Conservation (phyloP, 176 grass and related monocot species). For the Saccharum spontaneum region DNA sequence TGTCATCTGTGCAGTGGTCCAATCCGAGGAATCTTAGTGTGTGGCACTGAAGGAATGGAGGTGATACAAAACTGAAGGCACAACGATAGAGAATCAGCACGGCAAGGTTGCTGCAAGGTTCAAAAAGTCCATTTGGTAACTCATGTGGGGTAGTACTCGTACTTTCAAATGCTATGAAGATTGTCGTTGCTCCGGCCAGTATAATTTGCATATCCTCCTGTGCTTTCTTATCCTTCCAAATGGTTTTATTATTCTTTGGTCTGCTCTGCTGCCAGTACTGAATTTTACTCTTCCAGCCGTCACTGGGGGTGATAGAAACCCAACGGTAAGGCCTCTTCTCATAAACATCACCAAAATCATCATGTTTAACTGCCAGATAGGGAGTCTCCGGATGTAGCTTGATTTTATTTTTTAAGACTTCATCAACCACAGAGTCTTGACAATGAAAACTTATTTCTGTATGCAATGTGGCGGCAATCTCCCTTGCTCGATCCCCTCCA, state of each 20-base stretch:
- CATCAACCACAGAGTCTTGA: not conserved
- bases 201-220: not conserved
- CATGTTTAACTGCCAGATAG: not conserved
- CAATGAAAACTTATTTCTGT: not conserved
- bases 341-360: not conserved
- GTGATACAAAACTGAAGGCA: constrained; percentile 14
- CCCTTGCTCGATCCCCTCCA: not conserved
- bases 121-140: not conserved
- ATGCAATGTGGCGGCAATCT: not conserved
- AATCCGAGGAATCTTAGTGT: not conserved
- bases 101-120: not conserved
- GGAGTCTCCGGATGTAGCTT: not conserved
- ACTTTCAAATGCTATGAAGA: not conserved
- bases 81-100: not conserved
- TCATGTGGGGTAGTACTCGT: not conserved
- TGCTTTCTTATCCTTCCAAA: not conserved
- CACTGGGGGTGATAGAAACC: not conserved
- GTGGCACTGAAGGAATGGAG: not conserved
- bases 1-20: not conserved
- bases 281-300: not conserved
- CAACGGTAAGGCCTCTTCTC: not conserved
- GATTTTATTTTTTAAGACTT: not conserved
- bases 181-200: not conserved
- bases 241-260: too few species aligned
- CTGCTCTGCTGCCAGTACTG: too few species aligned